These are phyloP conservation scores for Penicillium subrubescens DNA, from an alignment of 495 filamentous ascomycete genomes.

Conservation along the genomic window DNA sequence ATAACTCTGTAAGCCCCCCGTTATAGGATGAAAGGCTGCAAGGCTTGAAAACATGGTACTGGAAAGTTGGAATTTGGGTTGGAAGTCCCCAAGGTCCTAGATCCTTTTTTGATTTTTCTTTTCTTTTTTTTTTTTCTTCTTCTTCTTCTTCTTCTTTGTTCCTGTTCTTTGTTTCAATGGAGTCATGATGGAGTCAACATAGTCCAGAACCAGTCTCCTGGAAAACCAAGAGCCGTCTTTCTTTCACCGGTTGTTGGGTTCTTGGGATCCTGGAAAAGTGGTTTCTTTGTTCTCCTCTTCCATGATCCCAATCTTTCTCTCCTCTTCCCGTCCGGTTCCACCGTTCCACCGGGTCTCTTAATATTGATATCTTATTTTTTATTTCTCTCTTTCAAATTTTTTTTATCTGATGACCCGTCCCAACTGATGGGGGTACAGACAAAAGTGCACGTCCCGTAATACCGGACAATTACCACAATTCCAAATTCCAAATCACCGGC, in stretches of 20 bases:
- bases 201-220: not conserved
- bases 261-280: not conserved
- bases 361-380: not conserved
- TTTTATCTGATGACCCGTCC: slow-evolving; percentile 7
- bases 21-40: not conserved
- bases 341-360: not conserved
- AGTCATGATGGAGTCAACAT: not conserved
- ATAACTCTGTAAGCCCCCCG: not conserved
- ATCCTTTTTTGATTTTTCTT: not conserved
- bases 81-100: not conserved
- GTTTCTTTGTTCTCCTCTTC: not conserved
- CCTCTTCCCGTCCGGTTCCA: not conserved
- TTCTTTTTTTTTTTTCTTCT: not conserved
- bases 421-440: not conserved
- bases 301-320: not conserved
- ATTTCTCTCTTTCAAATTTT: not conserved
- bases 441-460: not conserved
- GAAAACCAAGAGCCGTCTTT: not conserved
- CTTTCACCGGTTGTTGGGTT: not conserved
- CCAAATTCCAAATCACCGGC: slow-evolving; percentile 13
- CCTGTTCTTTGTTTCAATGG: not conserved
- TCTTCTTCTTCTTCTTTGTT: not conserved
- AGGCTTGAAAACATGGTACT: not conserved
- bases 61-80: not conserved
- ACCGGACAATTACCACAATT: slow-evolving; percentile 10